These are phyloP conservation scores for Acanthamoeba healyi DNA, from an alignment of 208 protist genomes.

Conservation along the genomic window DNA sequence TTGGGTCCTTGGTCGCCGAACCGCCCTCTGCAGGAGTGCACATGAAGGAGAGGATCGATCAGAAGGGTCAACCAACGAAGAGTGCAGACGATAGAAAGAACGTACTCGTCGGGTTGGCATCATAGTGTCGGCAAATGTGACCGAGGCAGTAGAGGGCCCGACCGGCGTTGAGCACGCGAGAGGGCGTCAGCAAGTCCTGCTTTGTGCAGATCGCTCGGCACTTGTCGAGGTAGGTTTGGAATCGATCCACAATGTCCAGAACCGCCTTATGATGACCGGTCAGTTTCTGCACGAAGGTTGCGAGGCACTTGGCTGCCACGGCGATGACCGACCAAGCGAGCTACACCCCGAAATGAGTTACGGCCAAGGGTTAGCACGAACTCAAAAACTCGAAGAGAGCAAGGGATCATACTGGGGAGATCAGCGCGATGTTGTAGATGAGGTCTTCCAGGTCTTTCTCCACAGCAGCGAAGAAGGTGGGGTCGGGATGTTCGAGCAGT, in stretches of 20 bases:
- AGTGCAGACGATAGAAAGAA: too few species aligned
- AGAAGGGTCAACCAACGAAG: too few species aligned
- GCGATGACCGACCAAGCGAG: conserved; percentile 26
- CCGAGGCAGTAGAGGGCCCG: conserved; percentile 44
- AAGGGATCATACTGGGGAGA: background rate
- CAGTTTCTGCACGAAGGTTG: conserved; percentile 39
- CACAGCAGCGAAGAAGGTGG: conserved; percentile 6
- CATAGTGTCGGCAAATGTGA: conserved; percentile 38
- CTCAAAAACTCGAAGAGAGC: too few species aligned
- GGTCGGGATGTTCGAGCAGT: conserved; percentile 26
- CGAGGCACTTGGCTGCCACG: conserved; percentile 3
- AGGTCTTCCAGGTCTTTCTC: conserved; percentile 57
- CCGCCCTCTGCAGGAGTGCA: too few species aligned
- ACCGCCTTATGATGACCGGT: background rate
- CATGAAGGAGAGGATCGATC: too few species aligned
- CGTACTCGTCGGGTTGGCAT: background rate
- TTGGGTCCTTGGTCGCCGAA: background rate
- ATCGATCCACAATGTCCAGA: background rate
- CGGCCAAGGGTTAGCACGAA: background rate
- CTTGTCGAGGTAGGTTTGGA: conserved; percentile 59
- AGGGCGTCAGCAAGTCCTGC: background rate
- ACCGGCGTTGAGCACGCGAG: background rate
- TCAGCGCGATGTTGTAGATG: conserved; percentile 52
- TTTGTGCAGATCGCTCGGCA: conserved; percentile 9
- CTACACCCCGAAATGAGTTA: too few species aligned